phyloP scores from a whole-genome alignment of 2,329 filamentous ascomycete species.

The Tolypocladium paradoxum region DNA sequence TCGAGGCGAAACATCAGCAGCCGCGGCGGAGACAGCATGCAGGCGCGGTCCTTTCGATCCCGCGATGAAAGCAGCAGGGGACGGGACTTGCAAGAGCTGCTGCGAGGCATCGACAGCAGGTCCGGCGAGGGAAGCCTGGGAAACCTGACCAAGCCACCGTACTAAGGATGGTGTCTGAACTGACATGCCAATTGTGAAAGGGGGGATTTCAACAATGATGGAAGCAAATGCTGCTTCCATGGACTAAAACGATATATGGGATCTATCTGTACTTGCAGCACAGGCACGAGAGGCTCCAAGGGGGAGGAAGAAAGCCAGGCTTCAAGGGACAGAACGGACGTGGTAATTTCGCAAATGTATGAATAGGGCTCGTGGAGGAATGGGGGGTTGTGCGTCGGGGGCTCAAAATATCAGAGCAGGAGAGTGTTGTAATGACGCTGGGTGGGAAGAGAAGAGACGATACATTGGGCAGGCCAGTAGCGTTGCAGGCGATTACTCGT shows the following conservation, averaged over 20 bases:
- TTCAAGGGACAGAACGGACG: not conserved
- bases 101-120: slow-evolving; percentile 39
- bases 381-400: not conserved
- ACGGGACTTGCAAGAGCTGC: slow-evolving; percentile 37
- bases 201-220: not conserved
- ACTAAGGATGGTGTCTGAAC: slow-evolving; percentile 19
- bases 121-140: slow-evolving; percentile 34
- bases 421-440: not conserved
- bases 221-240: not conserved
- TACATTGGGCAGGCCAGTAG: not conserved
- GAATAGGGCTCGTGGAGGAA: not conserved
- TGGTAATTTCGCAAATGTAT: not conserved
- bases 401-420: not conserved
- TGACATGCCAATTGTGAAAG: not conserved
- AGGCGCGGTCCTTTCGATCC: slow-evolving; percentile 21
- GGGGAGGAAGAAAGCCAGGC: not conserved
- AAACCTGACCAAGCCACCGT: slow-evolving; percentile 37
- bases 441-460: not conserved
- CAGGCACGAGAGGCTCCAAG: not conserved
- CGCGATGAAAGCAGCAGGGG: slow-evolving; percentile 20
- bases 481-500: not conserved
- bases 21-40: slow-evolving; percentile 27
- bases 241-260: not conserved
- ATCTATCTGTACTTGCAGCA: not conserved
- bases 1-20: slow-evolving; percentile 29